A percentile compares a stretch with the other conserved stretches of the same genome.
phyloP scores from a whole-genome alignment of 495 filamentous ascomycete species.

The Penicillium steckii region DNA sequence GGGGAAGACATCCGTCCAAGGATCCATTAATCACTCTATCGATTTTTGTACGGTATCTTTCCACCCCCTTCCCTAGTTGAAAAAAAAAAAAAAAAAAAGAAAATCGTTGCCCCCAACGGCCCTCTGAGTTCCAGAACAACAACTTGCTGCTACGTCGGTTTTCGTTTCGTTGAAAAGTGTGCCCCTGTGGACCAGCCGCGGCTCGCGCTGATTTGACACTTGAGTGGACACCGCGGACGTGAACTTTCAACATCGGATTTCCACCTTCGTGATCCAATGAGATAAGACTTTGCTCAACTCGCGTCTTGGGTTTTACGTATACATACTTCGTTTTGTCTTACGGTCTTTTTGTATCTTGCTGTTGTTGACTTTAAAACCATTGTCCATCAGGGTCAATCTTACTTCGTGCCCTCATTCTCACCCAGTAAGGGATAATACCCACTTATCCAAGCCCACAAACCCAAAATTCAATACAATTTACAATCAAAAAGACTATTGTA shows the following conservation, averaged over 20 bases:
- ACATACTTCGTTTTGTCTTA: background rate
- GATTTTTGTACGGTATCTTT: no score
- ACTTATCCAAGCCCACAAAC: conserved; percentile 7
- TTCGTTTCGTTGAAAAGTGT: conserved; percentile 22
- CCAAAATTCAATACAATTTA: conserved; percentile 3
- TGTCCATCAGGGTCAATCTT: background rate
- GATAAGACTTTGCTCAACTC: background rate
- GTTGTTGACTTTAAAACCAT: background rate
- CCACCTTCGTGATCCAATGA: conserved; percentile 8
- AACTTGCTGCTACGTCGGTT: conserved; percentile 12
- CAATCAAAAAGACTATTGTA: background rate
- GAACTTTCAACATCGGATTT: conserved; percentile 11
- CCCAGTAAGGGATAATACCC: background rate
- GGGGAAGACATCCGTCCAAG: no score
- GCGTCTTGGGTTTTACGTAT: background rate
- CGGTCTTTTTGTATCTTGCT: no score
- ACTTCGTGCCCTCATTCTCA: background rate
- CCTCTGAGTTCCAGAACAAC: conserved; percentile 8
- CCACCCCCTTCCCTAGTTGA: no score
- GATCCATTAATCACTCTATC: no score
- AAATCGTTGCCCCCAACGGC: background rate
- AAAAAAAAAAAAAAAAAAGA: no score
- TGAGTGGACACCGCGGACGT: conserved; percentile 9
- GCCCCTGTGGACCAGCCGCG: conserved; percentile 21
- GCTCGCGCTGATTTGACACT: conserved; percentile 21